Evolutionary conservation across 108 stramenopile species (phyloP).

Genomic region (Skeletonema menzelii): DNA sequence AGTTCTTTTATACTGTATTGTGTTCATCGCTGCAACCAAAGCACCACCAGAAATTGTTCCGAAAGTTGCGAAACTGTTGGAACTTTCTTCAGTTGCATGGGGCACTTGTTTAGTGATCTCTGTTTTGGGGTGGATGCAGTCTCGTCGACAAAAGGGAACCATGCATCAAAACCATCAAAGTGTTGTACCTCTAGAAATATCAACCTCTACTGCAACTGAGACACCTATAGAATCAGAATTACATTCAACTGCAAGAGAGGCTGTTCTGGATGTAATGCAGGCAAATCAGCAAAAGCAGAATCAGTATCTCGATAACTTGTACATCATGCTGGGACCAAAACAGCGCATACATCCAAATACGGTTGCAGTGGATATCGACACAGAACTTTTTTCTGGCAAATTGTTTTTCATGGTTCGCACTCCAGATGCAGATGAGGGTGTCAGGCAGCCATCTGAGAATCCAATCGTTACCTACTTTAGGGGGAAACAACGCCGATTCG

Average conservation of each 20-base stretch:
- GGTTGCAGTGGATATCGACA: constrained; percentile 46
- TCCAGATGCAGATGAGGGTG: constrained; percentile 68
- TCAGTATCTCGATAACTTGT: constrained; percentile 28
- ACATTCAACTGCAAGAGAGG: neutral
- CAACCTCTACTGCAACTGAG: neutral
- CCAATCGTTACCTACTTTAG: constrained; percentile 56
- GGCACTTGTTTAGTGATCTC: constrained; percentile 64
- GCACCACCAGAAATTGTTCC: neutral
- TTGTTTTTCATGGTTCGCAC: constrained; percentile 88
- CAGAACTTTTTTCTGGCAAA: constrained; percentile 78
- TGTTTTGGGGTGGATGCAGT: constrained; percentile 17
- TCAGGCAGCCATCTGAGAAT: constrained; percentile 31
- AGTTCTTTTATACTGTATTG: constrained; percentile 15
- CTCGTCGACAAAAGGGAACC: neutral
- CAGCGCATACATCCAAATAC: constrained; percentile 56
- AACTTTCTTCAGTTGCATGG: constrained; percentile 59
- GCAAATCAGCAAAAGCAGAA: constrained; percentile 17
- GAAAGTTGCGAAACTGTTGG: constrained; percentile 22
- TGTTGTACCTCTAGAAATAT: neutral
- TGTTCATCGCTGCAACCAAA: constrained; percentile 30
- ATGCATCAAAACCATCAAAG: neutral
- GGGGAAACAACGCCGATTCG: constrained; percentile 85
- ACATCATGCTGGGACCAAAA: constrained; percentile 47
- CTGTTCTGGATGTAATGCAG: neutral
- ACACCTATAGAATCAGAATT: neutral